Evolutionary conservation across 1,284 basidiomycete species (phyloP), one percentile per base, ranked within the genome.

Genomic region (Athelia psychrophila): DNA sequence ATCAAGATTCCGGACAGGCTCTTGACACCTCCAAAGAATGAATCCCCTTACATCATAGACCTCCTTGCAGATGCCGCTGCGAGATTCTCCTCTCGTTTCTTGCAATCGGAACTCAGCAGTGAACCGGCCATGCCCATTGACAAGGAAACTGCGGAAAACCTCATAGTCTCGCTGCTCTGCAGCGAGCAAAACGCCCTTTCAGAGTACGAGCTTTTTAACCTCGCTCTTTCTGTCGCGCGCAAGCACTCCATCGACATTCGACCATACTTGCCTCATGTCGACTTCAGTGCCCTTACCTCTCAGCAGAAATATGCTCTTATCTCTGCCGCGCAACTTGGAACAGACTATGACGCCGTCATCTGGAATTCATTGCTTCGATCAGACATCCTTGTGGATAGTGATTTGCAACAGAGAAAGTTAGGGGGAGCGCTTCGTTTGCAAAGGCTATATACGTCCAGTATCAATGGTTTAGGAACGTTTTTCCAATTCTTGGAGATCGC

Each of bases 301-400:
- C 61, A 72, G 19, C 73, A 86, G 59, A 85, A 84, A 58, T 70
- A 82, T 50, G 75, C 75, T 1, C 64, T 85, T 30, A 74, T 67
- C 27, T 59, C 64, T 3, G 67, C 72, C 1, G 57, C 83, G 9
- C 62, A 61, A 8, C 59, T 80, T 3, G 63, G 67, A 22, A 64
- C 65, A 2, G 60, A 70, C 5, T 67, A 76, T 23, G 67, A 79
- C 57, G 69, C 76, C 2, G 71, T 74, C 38, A 67, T 84, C 40
- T 86, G 82, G 80, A 85, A 84, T 55, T 83, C 80, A 2, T 66
- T 86, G 3, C 62, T 82, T 54, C 74, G 75, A 2, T 85, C 83
- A 0, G 80, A 84, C 55, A 80, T 86, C 22, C 60, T 86, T 44
- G 74, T 69, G 0, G 59, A 65, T 3, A 62, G 68, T 44, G 82